Evolutionary conservation across 495 filamentous ascomycete genomes (phyloP), one percentile per base, ranked within the genome.

Genomic region (Xanthoparmelia taractica): DNA sequence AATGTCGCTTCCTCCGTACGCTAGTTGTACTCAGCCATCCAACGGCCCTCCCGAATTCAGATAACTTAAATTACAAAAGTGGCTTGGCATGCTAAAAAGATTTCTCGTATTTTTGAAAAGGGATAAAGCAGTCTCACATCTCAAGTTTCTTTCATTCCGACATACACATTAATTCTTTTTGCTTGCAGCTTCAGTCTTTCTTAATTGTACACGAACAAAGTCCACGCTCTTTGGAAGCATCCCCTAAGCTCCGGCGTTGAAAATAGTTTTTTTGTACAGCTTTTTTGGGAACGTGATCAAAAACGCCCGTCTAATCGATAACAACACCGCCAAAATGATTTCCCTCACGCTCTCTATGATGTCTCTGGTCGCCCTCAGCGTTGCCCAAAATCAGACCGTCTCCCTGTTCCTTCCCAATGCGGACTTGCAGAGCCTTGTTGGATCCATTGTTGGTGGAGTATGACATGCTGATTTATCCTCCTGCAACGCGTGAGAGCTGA

Each of bases 361-460:
- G 7, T 58, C 43, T 38, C 17, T 63, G 15, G 23, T 58, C 20
- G 61, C 61, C 13, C n/a, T 58, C 37, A 13, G 61, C 33, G 41
- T 23, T n/a, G 43, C 61, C 27, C 61, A 63, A 25, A 58, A 18
- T 31, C 27, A 33, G 4, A 38, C 34, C 11, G 55, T 40, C 55
- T 37, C 40, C 8, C 23, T 61, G 0, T 61, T 61, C n/a, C 8
- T 61, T 2, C 59, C 40, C 6, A 8, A 33, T 29, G 40, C 45
- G n/a, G 34, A 58, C 18, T 0, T 10, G 23, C 33, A 43, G 34
- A 61, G 59, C 34, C 17, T 63, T 23, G 56, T 58, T 31, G 61
- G 31, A 40, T 63, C 61, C 13, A 50, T 63, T 1, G 61, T 40
- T 37, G 61, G 61, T 10, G 43, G 38, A 31, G 61, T 63, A 50